phyloP scores from a whole-genome alignment of 371 early-diverging fungal genomes.

The Actinomortierella ambigua region DNA sequence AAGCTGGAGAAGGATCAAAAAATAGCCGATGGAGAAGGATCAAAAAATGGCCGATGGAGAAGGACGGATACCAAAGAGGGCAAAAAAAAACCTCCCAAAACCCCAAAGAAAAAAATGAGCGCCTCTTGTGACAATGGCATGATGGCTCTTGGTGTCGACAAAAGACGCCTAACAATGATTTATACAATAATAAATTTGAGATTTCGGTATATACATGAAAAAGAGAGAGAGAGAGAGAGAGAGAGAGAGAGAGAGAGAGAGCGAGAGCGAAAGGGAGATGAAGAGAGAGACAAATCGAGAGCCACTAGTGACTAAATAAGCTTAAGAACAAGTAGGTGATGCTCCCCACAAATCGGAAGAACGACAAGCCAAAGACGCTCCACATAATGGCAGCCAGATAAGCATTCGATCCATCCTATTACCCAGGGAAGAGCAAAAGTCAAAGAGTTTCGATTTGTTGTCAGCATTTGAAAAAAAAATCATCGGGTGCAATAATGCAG shows the following conservation, averaged over 20 bases:
- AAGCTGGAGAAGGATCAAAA: no score
- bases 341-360: constrained; percentile 82
- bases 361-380: constrained; percentile 77
- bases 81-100: no score
- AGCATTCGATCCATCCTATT: constrained; percentile 53
- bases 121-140: no score
- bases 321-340: constrained; percentile 58
- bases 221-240: neutral
- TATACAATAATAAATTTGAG: no score
- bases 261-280: neutral
- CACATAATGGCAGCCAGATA: constrained; percentile 87
- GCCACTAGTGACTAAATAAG: constrained; percentile 28
- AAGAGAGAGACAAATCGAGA: neutral
- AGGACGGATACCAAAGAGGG: no score
- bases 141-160: no score
- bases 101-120: no score
- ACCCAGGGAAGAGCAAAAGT: neutral
- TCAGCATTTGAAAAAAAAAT: neutral
- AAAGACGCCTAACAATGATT: no score
- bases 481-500: constrained; percentile 1
- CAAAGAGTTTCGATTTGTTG: neutral
- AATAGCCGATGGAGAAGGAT: no score
- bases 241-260: neutral
- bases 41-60: no score
- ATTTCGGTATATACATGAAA: no score